Conservation (phyloP, 2,329 filamentous ascomycete species). For the Microsporum audouinii region DNA sequence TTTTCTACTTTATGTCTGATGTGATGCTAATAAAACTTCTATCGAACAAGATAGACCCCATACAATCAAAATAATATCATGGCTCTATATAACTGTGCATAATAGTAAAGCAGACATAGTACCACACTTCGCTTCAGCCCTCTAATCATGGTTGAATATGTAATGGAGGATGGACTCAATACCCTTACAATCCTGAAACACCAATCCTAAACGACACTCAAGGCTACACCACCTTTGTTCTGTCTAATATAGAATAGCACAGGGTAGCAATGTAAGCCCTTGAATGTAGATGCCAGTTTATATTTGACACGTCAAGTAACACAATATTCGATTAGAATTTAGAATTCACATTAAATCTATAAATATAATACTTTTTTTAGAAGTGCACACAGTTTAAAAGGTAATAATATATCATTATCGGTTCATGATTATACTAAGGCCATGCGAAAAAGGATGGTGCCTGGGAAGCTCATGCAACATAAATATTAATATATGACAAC, state of each 20-base stretch:
- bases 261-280: neutral
- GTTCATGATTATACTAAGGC: neutral
- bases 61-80: neutral
- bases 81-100: neutral
- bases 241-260: neutral
- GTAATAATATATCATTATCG: neutral
- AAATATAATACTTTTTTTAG: neutral
- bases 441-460: neutral
- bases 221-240: neutral
- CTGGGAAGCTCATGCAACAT: neutral
- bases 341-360: neutral
- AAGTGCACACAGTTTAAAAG: neutral
- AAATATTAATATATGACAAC: neutral
- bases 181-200: neutral
- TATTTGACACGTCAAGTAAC: neutral
- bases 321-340: neutral
- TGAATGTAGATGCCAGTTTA: neutral
- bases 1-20: neutral
- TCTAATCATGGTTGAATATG: neutral
- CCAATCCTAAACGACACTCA: neutral
- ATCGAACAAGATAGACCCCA: neutral
- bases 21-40: neutral
- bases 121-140: neutral
- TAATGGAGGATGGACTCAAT: neutral
- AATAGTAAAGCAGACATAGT: neutral